Conservation (phyloP, 139 green algal species). For the Edaphochlamys debaryana region DNA sequence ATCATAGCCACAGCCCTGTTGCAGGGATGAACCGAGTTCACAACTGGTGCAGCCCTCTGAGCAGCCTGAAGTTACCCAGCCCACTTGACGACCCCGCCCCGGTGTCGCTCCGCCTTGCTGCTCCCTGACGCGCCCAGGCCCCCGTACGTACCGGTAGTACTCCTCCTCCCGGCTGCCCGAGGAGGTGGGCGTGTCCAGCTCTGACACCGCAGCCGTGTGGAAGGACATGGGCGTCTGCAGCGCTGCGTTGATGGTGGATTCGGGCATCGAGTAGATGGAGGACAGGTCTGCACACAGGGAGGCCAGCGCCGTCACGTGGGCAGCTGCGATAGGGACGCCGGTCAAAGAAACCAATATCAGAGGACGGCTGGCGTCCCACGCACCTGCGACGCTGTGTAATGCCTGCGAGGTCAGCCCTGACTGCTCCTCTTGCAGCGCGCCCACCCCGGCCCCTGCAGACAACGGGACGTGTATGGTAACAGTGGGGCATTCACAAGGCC, state of each 20-base stretch:
- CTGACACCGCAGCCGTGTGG: constrained; percentile 23
- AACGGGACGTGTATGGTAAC: too few species aligned
- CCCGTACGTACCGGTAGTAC: background rate
- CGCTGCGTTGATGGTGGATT: constrained; percentile 7
- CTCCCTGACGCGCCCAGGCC: too few species aligned
- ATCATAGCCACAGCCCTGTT: too few species aligned
- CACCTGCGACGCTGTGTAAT: constrained; percentile 15
- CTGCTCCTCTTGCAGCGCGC: constrained; percentile 22
- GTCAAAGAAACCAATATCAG: too few species aligned
- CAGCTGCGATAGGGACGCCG: too few species aligned
- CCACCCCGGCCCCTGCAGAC: background rate
- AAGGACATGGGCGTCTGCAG: constrained; percentile 22
- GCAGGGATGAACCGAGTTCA: too few species aligned
- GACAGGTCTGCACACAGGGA: constrained; percentile 32
- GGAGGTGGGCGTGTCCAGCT: constrained; percentile 29
- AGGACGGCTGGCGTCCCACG: background rate
- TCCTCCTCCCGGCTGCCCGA: background rate
- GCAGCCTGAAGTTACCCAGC: too few species aligned
- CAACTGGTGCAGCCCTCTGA: too few species aligned
- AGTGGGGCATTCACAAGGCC: background rate
- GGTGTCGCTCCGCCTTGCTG: too few species aligned
- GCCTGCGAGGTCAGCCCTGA: constrained; percentile 1
- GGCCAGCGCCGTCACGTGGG: too few species aligned
- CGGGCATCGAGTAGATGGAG: constrained; percentile 40
- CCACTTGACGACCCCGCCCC: too few species aligned